Evolutionary conservation across 345 rosid species (phyloP).

Genomic region (Aegle marmelos): DNA sequence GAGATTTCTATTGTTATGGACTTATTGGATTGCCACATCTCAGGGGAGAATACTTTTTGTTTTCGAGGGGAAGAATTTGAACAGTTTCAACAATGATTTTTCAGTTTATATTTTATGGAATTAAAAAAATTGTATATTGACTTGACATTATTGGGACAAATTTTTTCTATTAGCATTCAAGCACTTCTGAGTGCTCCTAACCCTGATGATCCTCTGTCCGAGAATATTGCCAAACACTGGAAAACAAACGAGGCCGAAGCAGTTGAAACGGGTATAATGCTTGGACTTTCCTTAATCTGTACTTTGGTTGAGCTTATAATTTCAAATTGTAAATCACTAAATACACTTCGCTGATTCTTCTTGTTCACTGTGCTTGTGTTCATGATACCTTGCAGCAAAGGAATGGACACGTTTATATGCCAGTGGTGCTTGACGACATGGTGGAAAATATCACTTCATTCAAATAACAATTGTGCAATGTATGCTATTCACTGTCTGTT

Average conservation of each 20-base stretch:
- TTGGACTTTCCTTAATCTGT: background rate
- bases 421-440: constrained; percentile 59
- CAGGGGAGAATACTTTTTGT: background rate
- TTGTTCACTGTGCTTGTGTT: background rate
- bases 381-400: constrained; percentile 58
- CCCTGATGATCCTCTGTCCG: constrained; percentile 98
- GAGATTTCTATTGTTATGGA: background rate
- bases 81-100: background rate
- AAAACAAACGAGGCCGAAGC: constrained; percentile 95
- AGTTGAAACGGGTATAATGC: constrained; percentile 79
- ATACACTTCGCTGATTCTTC: background rate
- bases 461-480: constrained; percentile 35
- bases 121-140: background rate
- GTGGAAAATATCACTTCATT: constrained; percentile 10
- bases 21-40: background rate
- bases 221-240: constrained; percentile 99
- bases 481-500: constrained; percentile 34
- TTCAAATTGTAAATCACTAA: background rate
- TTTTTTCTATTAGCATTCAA: constrained; percentile 59
- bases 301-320: background rate
- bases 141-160: background rate
- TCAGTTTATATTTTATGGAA: background rate
- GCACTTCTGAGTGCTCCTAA: constrained; percentile 98
- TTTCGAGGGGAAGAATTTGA: background rate
- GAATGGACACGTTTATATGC: constrained; percentile 98